These are phyloP conservation scores for Comarum palustre DNA, from an alignment of 306 rosid genomes.

Conservation along the genomic window DNA sequence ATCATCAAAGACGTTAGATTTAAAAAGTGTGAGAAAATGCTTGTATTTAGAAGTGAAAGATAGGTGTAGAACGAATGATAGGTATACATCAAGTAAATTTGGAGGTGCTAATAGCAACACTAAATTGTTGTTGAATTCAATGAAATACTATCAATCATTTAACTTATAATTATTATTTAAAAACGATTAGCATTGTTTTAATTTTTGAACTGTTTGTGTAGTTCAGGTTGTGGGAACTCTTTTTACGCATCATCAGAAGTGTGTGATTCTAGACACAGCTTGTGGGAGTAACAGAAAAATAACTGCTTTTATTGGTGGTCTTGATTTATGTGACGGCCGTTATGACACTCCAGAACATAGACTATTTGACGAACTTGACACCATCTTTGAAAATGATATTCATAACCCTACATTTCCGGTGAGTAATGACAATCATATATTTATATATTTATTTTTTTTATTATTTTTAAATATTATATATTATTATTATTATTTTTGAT, in stretches of 20 bases:
- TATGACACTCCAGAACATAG: slow-evolving; percentile 78
- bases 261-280: slow-evolving; percentile 63
- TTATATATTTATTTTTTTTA: too few species aligned
- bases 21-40: too few species aligned
- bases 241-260: slow-evolving; percentile 78
- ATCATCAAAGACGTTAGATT: too few species aligned
- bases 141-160: too few species aligned
- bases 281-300: slow-evolving; percentile 55
- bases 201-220: slow-evolving; percentile 28
- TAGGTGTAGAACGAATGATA: too few species aligned
- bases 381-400: slow-evolving; percentile 51
- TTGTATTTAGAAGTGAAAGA: too few species aligned
- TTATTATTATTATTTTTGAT: too few species aligned
- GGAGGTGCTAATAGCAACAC: too few species aligned
- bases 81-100: too few species aligned
- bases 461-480: too few species aligned
- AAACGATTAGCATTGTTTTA: not conserved
- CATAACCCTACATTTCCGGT: slow-evolving; percentile 69
- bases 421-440: slow-evolving; percentile 20
- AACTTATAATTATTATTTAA: too few species aligned
- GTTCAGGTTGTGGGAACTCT: slow-evolving; percentile 75
- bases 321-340: slow-evolving; percentile 75
- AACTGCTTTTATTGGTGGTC: slow-evolving; percentile 68
- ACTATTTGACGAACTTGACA: slow-evolving; percentile 46
- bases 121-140: not conserved